Evolutionary conservation across 441 rosid species (phyloP).

Genomic region (Syzygium malaccense): DNA sequence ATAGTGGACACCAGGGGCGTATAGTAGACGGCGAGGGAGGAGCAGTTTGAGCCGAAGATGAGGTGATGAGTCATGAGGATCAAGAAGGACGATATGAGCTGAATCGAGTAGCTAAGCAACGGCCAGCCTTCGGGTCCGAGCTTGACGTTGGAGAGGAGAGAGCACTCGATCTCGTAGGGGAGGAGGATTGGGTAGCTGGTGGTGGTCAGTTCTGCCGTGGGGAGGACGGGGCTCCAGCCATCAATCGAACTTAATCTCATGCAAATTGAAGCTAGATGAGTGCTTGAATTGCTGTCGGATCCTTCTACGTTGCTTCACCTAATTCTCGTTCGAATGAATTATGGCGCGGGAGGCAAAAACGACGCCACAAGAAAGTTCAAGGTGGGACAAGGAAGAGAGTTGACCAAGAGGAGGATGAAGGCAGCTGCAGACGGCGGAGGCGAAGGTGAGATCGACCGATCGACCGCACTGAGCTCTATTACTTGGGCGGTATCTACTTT

Average conservation of each 20-base stretch:
- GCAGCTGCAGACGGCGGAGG: background rate
- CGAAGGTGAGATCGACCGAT: fast-evolving
- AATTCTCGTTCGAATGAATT: background rate
- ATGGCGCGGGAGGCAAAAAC: background rate
- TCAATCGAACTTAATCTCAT: background rate
- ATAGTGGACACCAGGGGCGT: constrained; percentile 42
- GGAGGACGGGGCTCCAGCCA: constrained; percentile 6
- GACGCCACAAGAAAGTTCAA: background rate
- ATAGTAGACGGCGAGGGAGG: background rate
- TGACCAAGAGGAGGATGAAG: background rate
- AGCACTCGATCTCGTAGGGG: constrained; percentile 60
- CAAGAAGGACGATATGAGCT: constrained; percentile 45
- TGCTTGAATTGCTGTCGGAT: background rate
- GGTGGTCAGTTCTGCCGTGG: constrained; percentile 35
- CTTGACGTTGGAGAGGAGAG: constrained; percentile 61
- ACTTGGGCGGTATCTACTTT: background rate
- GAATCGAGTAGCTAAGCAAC: constrained; percentile 15
- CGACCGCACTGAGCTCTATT: fast-evolving
- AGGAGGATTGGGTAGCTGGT: constrained; percentile 80
- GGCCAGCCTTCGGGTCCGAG: constrained; percentile 48
- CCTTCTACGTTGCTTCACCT: background rate
- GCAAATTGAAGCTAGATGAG: too few species aligned
- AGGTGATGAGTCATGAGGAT: constrained; percentile 84
- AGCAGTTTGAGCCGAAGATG: constrained; percentile 57
- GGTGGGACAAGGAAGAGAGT: background rate